Conservation (phyloP, 228 moss, liverwort and hornwort species). For the Sphagnum fallax region DNA sequence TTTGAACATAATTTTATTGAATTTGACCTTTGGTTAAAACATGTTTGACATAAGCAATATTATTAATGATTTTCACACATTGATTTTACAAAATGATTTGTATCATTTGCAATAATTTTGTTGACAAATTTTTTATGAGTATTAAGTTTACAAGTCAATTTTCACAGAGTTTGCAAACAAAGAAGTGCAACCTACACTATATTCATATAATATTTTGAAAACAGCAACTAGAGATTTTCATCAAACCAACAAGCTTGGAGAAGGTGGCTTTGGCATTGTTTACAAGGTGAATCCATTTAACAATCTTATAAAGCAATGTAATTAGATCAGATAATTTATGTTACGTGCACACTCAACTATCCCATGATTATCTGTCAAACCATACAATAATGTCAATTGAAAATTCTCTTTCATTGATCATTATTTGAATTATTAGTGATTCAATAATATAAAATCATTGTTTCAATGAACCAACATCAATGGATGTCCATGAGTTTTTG, state of each 20-base stretch:
- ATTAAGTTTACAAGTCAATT: too few relatives aligned
- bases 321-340: not conserved
- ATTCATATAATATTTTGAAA: slow-evolving; percentile 14
- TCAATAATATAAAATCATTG: too few relatives aligned
- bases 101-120: too few relatives aligned
- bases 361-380: not conserved
- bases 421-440: not conserved
- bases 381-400: not conserved
- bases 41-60: too few relatives aligned
- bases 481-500: too few relatives aligned
- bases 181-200: slow-evolving; percentile 21
- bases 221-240: slow-evolving; percentile 23
- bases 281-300: slow-evolving; percentile 12
- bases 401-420: not conserved
- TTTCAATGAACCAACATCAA: not conserved
- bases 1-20: too few relatives aligned
- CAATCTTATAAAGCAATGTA: too few relatives aligned
- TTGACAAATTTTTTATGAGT: too few relatives aligned
- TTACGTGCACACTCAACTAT: not conserved
- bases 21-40: too few relatives aligned
- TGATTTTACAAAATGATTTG: too few relatives aligned
- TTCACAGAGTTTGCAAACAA: slow-evolving; percentile 15
- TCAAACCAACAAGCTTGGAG: slow-evolving; percentile 18
- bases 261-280: slow-evolving; percentile 28
- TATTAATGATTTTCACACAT: too few relatives aligned